A percentile compares a stretch with the other conserved stretches of the same genome.
Evolutionary conservation across 2,329 filamentous ascomycete genomes (phyloP).

Genomic region (Xylaria polymorpha): DNA sequence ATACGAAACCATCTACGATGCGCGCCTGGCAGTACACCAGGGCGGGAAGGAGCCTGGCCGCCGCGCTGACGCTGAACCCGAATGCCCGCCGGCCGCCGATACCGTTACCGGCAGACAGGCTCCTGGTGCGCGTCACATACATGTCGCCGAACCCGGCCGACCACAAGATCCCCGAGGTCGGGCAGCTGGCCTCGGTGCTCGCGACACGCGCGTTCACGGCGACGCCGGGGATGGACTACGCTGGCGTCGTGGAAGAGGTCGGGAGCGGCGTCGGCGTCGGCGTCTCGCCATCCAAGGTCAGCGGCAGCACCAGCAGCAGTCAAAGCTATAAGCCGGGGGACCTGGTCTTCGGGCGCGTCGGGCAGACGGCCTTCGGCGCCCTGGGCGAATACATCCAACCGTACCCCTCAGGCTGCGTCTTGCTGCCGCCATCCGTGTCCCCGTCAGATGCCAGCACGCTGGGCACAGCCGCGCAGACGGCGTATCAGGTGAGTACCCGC

Average conservation of each 20-base stretch:
- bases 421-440: slow-evolving; percentile 57
- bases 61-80: slow-evolving; percentile 61
- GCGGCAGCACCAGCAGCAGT: background rate
- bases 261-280: slow-evolving; percentile 40
- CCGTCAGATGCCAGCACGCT: slow-evolving; percentile 56
- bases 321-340: slow-evolving; percentile 54
- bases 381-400: slow-evolving; percentile 56
- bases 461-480: slow-evolving; percentile 60
- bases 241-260: slow-evolving; percentile 54
- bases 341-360: slow-evolving; percentile 58
- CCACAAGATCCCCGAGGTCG: slow-evolving; percentile 69
- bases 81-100: slow-evolving; percentile 55
- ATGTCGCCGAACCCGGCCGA: slow-evolving; percentile 71
- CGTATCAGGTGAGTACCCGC: slow-evolving; percentile 54
- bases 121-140: slow-evolving; percentile 66
- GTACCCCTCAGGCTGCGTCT: slow-evolving; percentile 48
- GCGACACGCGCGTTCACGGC: slow-evolving; percentile 55
- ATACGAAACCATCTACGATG: slow-evolving; percentile 54
- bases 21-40: slow-evolving; percentile 67
- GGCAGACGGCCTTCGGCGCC: slow-evolving; percentile 53
- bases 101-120: slow-evolving; percentile 54
- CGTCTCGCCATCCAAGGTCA: too few relatives aligned
- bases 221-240: slow-evolving; percentile 64
- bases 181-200: slow-evolving; percentile 54
- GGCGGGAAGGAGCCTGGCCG: slow-evolving; percentile 61